Percentiles rank a stretch among this genome's conserved stretches.
These are phyloP conservation scores for Colletotrichum musae DNA, from an alignment of 2,329 filamentous ascomycete species.

Conservation along the genomic window DNA sequence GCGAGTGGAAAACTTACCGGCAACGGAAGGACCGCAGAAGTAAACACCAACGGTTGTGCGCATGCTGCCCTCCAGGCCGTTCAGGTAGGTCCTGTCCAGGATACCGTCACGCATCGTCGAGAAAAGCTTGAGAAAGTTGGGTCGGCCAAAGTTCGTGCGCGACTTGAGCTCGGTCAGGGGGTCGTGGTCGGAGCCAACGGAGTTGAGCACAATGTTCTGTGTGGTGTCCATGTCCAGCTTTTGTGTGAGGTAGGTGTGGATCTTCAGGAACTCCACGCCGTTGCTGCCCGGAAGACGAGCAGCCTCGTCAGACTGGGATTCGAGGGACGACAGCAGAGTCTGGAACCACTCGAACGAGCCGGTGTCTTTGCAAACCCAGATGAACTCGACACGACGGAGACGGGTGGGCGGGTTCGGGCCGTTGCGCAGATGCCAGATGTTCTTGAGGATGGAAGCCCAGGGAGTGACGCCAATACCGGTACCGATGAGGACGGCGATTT, in stretches of 20 bases:
- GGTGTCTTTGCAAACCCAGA: slow-evolving; percentile 98
- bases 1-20: slow-evolving; percentile 62
- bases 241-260: slow-evolving; percentile 98
- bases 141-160: slow-evolving; percentile 94
- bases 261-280: slow-evolving; percentile 89
- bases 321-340: slow-evolving; percentile 89
- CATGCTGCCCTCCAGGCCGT: slow-evolving; percentile 81
- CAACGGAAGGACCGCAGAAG: slow-evolving; percentile 91
- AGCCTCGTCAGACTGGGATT: slow-evolving; percentile 83
- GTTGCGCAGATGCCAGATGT: slow-evolving; percentile 97
- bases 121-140: slow-evolving; percentile 88
- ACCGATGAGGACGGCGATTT: slow-evolving; percentile 88
- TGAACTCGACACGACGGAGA: slow-evolving; percentile 95
- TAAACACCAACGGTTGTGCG: slow-evolving; percentile 95
- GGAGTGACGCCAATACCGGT: slow-evolving; percentile 91
- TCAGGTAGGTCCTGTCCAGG: slow-evolving; percentile 86
- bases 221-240: slow-evolving; percentile 91
- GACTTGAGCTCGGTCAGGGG: slow-evolving; percentile 92
- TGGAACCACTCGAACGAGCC: slow-evolving; percentile 99
- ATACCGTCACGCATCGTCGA: slow-evolving; percentile 90
- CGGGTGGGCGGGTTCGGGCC: slow-evolving; percentile 90
- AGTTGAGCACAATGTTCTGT: slow-evolving; percentile 97
- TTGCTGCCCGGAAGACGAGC: slow-evolving; percentile 77
- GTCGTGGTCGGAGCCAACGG: slow-evolving; percentile 88
- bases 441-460: slow-evolving; percentile 92